Evolutionary conservation across 345 rosid genomes (phyloP), one percentile per base, ranked within the genome.

Genomic region (Linum trigynum): DNA sequence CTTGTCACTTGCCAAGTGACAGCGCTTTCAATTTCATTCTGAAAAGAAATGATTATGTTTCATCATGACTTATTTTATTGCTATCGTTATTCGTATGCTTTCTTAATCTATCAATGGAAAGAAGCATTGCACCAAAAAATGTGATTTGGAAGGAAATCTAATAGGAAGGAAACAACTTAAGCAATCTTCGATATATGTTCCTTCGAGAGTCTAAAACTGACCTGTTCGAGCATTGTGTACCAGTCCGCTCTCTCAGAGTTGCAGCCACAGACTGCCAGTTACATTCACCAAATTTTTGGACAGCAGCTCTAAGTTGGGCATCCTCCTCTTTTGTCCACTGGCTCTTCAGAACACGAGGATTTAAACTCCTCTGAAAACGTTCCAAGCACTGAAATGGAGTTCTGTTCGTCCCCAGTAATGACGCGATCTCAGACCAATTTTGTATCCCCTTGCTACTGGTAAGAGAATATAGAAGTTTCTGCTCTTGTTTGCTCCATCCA

Each of bases 201-300:
- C 17, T 17, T 57, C 63, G 40, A 42, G 55, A 59, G 71, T 48
- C n/a, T 56, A 62, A 51, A 53, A 81, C 90, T 81, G 64, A 88
- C 97, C 96, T 80, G 43, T 88, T 87, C 67, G 99, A 86, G 82
- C 99, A 90, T 68, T 94, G 97, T 38, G 89, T 45, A 67, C 99
- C 99, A 60, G 90, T 74, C 64, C 97, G 79, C 65, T 89, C 89
- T 71, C 75, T 76, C 71, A 90, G 77, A 67, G 76, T 56, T 41
- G 84, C 83, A 56, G 99, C 99, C 55, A 90, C 89, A 67, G 83
- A 65, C 75, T 94, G 99, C 97, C 97, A 94, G 78, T 90, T 73
- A 45, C 81, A 69, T 74, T 85, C 87, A 43, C 97, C 99, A 79
- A 57, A 80, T 38, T 69, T 75, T 66, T 81, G 84, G 2, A 94